Base-by-base conservation (phyloP, 2,329 filamentous ascomycete species). In the Botryosphaeria dothidea region DNA sequence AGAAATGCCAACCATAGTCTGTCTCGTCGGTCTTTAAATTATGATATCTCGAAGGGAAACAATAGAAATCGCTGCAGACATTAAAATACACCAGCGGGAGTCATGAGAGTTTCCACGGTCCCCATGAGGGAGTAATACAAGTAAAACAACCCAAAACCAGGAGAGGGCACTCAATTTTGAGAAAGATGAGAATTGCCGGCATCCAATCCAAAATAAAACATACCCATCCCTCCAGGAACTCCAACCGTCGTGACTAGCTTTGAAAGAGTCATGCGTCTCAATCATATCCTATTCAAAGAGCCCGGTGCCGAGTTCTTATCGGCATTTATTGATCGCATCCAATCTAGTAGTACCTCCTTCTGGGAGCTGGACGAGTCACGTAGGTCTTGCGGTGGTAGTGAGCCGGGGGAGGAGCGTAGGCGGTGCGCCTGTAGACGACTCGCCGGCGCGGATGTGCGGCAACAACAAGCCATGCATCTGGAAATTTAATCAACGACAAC, bases 401-500 rank as follows among this genome's bases (percentile, higher is more conserved):
- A 17, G 36, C 48, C 21, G 49, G 51, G 8, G 49, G 21, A 17
- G 61, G 36, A 11, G 49, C 25, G 25, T 45, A 43, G 3, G 46
- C 29, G 1, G 61, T 63, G 48, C 61, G 49, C 4, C 61, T 21
- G 27, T 63, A 63, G 27, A 63, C 61, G 3, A 63, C 61, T 23
- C 61, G 61, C n/a, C 48, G 17, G n/a, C 61, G 61, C 2, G 61
- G 61, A 1, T 34, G 34, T 3, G 48, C 8, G 15, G 61, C 61
- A 19, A 63, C 51, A 38, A 63, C 36, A 19, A 63, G 49, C 61
- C 61, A 63, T 11, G 61, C 61, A 46, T 63, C 61, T 63, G 4
- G 17, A 34, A 31, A 13, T 2, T 25, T 21, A 23, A 3, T 29
- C 17, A 29, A 15, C 27, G 13, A 34, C 34, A 2, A 11, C 13